These are phyloP conservation scores for Ophiostoma sp. DNA, from an alignment of 2,329 filamentous ascomycete species.

Conservation along the genomic window DNA sequence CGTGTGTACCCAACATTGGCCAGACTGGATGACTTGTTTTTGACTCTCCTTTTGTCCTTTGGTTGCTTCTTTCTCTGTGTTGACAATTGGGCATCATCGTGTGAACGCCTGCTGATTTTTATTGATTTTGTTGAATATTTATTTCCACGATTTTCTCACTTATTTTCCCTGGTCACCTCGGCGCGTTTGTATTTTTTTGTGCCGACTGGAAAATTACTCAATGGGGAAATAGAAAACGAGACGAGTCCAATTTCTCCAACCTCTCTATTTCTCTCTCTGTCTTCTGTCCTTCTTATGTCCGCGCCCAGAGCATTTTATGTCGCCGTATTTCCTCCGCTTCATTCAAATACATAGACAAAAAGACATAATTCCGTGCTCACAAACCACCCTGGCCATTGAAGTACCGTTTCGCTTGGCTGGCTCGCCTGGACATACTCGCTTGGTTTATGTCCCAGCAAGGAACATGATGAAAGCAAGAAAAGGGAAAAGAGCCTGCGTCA, in stretches of 20 bases:
- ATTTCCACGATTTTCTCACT: not conserved
- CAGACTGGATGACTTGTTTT: not conserved
- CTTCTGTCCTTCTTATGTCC: not conserved
- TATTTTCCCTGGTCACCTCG: not conserved
- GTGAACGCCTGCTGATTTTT: not conserved
- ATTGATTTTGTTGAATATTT: not conserved
- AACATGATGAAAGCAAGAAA: not conserved
- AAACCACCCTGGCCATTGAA: not conserved
- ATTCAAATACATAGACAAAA: too few relatives aligned
- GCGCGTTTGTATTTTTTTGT: not conserved
- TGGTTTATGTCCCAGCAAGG: not conserved
- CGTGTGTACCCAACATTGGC: constrained; percentile 20
- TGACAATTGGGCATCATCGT: not conserved
- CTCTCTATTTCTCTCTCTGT: not conserved
- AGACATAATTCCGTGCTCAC: not conserved
- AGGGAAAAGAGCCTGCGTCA: not conserved
- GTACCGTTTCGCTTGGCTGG: not conserved
- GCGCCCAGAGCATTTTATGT: not conserved
- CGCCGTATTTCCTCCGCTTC: not conserved
- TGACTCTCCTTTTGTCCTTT: not conserved
- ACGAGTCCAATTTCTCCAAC: not conserved
- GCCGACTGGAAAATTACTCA: not conserved
- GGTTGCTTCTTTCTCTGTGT: not conserved
- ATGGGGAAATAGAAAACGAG: constrained; percentile 21
- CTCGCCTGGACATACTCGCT: not conserved